Base-by-base conservation (phyloP, 2,329 filamentous ascomycete species). In the Pseudomassariella vexata region DNA sequence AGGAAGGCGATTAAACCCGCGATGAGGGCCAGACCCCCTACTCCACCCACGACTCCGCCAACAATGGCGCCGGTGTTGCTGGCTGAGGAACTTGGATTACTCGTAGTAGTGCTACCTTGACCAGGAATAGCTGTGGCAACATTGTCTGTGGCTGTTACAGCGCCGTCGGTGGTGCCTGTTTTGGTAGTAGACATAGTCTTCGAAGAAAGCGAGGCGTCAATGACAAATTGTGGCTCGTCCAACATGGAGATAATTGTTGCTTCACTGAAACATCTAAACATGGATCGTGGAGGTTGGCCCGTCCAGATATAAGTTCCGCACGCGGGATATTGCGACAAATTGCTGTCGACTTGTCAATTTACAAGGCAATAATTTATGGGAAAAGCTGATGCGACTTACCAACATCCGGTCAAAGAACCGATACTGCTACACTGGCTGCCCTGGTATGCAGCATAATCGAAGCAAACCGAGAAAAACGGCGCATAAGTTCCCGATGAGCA, bases 241-340 rank as follows among this genome's bases (percentile, higher is more conserved):
- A 57, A 41, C 44, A 64, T 48, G 8, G 51, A 48, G 19, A 59
- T 28, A 19, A 58, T 36, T 1, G 48, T 46, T 1, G 49, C 36
- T 1, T 35, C 36, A 9, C 42, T 36, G 34, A 52, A 49, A 38
- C 60, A 64, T 10, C 53, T 48, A 37, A 53, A 60, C 57, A 61
- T 60, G 33, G 47, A 56, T 14, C 51, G 50, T 4, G 44, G 32
- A 0, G 58, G 50, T 2, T 41, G 12, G 24, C 53, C 57, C 0
- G 54, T 51, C 59, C 59, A 64, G 28, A 62, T 31, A 33, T 55
- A 59, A 1, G 56, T 62, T 3, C 51, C 53, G 41, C 60, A 64
- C 9, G 51, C 53, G 2, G 48, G 48, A 15, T 45, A 29, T 5
- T 32, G 30, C 5, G 39, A 33, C 18, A 36, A 6, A 22, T 41